Evolutionary conservation across 1,284 basidiomycete species (phyloP).

Genomic region (Hymenochaete sp.): DNA sequence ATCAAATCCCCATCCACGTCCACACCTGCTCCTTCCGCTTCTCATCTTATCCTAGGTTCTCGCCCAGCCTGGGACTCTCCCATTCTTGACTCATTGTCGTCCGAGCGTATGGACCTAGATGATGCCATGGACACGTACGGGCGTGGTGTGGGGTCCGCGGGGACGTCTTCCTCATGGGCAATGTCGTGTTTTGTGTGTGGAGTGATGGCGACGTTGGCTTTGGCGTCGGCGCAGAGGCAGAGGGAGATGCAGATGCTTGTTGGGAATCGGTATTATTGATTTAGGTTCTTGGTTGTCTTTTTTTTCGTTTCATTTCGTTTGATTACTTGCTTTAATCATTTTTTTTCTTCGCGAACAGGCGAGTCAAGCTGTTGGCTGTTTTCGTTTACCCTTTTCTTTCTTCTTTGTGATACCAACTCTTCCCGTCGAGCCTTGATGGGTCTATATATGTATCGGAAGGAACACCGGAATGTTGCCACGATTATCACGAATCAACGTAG

Average conservation of each 20-base stretch:
- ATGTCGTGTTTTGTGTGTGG: constrained; percentile 16
- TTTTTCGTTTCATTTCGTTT: too few relatives aligned
- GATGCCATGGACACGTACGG: neutral
- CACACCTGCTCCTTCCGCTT: too few relatives aligned
- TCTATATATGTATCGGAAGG: too few relatives aligned
- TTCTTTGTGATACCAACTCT: too few relatives aligned
- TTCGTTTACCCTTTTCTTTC: too few relatives aligned
- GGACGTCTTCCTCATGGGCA: constrained; percentile 10
- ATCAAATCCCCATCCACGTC: neutral
- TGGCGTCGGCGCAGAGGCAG: constrained; percentile 11
- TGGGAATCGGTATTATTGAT: constrained; percentile 12
- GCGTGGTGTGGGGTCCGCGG: neutral
- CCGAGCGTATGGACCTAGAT: neutral
- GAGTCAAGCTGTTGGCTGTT: too few relatives aligned
- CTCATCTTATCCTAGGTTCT: neutral
- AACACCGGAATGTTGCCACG: too few relatives aligned
- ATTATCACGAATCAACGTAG: too few relatives aligned
- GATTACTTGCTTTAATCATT: too few relatives aligned
- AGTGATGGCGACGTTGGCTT: constrained; percentile 8
- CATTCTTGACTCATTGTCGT: neutral
- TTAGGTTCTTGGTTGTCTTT: too few relatives aligned
- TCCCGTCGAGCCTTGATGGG: too few relatives aligned
- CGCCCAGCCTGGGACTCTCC: constrained; percentile 4
- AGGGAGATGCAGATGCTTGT: constrained; percentile 5
- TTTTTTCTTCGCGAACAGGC: too few relatives aligned